Evolutionary conservation across 2,329 filamentous ascomycete species (phyloP).

Genomic region (Aurifilum marmelostoma): DNA sequence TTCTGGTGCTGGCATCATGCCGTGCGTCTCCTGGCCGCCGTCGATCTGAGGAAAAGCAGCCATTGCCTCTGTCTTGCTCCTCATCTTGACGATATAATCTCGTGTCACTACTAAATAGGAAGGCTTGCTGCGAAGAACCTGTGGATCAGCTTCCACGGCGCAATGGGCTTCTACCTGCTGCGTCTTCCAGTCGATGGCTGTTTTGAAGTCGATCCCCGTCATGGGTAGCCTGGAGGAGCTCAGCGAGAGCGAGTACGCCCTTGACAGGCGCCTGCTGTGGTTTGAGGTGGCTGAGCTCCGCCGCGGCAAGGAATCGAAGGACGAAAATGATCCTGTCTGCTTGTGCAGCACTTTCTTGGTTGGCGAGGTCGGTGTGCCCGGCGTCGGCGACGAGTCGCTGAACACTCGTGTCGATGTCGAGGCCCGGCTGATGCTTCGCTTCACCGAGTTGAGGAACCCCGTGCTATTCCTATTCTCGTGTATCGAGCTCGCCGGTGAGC

Average conservation of each 20-base stretch:
- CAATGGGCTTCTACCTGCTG: slow-evolving; percentile 44
- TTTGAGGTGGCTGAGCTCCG: slow-evolving; percentile 39
- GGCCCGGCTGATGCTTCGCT: slow-evolving; percentile 34
- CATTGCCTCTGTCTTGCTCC: slow-evolving; percentile 50
- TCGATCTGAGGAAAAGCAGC: slow-evolving; percentile 51
- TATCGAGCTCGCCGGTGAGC: slow-evolving; percentile 34
- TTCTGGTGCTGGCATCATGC: slow-evolving; percentile 36
- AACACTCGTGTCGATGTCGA: slow-evolving; percentile 28
- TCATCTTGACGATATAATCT: slow-evolving; percentile 55
- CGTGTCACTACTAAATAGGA: slow-evolving; percentile 58
- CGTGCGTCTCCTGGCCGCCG: slow-evolving; percentile 32
- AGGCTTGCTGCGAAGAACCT: slow-evolving; percentile 49
- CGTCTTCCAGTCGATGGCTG: slow-evolving; percentile 39
- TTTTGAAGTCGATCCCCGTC: slow-evolving; percentile 36
- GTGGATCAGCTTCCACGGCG: slow-evolving; percentile 53
- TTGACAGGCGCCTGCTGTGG: slow-evolving; percentile 34
- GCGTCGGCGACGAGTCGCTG: slow-evolving; percentile 15
- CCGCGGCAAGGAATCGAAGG: slow-evolving; percentile 34
- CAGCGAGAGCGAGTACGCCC: slow-evolving; percentile 28
- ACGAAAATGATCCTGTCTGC: slow-evolving; percentile 31
- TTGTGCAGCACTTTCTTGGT: slow-evolving; percentile 26
- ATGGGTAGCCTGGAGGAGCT: slow-evolving; percentile 32
- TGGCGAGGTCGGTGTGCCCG: slow-evolving; percentile 14
- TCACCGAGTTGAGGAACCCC: slow-evolving; percentile 33
- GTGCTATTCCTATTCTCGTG: slow-evolving; percentile 32